Percentiles rank a stretch among this genome's conserved stretches.
These are phyloP conservation scores for Colletotrichum sp. DNA, from an alignment of 2,329 filamentous ascomycete genomes.

Conservation along the genomic window DNA sequence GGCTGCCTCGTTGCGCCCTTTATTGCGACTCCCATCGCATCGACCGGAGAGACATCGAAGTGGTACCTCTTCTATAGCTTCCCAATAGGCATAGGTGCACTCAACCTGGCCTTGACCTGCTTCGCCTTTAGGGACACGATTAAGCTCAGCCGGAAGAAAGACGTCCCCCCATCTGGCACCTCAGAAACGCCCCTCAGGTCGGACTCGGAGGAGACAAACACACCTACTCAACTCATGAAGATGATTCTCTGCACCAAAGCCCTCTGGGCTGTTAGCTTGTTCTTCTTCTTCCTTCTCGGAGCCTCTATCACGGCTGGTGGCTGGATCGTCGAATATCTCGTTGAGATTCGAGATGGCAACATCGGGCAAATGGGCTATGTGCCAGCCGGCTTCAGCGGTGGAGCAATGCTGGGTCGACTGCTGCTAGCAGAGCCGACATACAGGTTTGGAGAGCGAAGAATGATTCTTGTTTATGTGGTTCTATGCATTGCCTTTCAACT, in stretches of 20 bases:
- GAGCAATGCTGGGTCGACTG: conserved; percentile 60
- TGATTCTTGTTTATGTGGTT: conserved; percentile 60
- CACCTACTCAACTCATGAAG: conserved; percentile 48
- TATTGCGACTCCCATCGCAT: conserved; percentile 55
- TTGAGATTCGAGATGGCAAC: conserved; percentile 61
- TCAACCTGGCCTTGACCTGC: conserved; percentile 53
- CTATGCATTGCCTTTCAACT: conserved; percentile 60
- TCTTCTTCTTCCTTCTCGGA: conserved; percentile 69
- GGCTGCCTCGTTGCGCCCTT: conserved; percentile 64
- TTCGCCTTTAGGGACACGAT: conserved; percentile 56
- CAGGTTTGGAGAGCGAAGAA: conserved; percentile 61
- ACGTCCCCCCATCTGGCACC: not conserved
- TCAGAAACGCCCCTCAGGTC: conserved; percentile 23
- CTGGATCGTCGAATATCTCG: conserved; percentile 71
- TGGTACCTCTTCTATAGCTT: conserved; percentile 65
- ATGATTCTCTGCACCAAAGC: conserved; percentile 47
- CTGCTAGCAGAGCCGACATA: conserved; percentile 64
- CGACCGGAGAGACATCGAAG: conserved; percentile 33
- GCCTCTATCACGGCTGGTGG: conserved; percentile 59
- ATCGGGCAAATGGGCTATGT: conserved; percentile 66
- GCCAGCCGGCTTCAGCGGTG: conserved; percentile 64
- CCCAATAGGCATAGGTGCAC: conserved; percentile 54
- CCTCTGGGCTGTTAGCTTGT: conserved; percentile 65
- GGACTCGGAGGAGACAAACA: conserved; percentile 17
- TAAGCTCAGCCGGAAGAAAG: conserved; percentile 23